Base-by-base conservation (phyloP, 2,329 filamentous ascomycete genomes). In the Xylaria arbuscula region DNA sequence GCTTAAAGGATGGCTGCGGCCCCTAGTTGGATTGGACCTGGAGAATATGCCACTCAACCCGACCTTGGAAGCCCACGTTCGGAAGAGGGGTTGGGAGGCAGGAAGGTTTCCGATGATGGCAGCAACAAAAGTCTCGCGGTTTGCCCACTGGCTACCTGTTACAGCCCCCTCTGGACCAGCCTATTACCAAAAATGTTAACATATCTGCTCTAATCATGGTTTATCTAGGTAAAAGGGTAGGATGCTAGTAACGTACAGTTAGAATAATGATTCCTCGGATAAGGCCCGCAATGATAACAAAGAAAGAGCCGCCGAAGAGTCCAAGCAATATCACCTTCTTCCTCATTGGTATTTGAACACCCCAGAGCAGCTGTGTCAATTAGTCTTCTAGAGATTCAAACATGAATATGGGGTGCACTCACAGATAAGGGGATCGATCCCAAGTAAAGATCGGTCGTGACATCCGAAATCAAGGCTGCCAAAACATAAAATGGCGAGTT, bases 301-400 rank as follows among this genome's bases (percentile, higher is more conserved):
- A 85, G 28, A 83, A 71, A 5, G 82, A 84, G 22, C 83, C 84
- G 62, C 81, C 81, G 73, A 86, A 86, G 51, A 86, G 78, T 17
- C 81, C 60, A 32, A 84, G 76, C 42, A 86, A 77, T 51, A 81
- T 77, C 9, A 82, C 58, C 68, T 86, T 86, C 34, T 65, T 61
- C 11, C 63, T 55, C 62, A 78, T 72, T 19, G 76, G 77, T 19
- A 86, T 80, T 36, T 82, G 81, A 0, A 83, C 82, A 71, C 77
- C 80, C 77, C 83, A 84, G 7, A 86, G 76, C 71, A 85, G 79
- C 81, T 83, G 38, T 24, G 17, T 10, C 22, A 1, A 48, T 63
- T 40, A 63, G 51, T 48, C 10, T 17, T 57, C 1, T n/a, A n/a
- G 42, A 17, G 4, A 24, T 15, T 42, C n/a, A 2, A 56, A 9